phyloP scores from a whole-genome alignment of 2,329 filamentous ascomycete species.

The Fusarium sublunatum region DNA sequence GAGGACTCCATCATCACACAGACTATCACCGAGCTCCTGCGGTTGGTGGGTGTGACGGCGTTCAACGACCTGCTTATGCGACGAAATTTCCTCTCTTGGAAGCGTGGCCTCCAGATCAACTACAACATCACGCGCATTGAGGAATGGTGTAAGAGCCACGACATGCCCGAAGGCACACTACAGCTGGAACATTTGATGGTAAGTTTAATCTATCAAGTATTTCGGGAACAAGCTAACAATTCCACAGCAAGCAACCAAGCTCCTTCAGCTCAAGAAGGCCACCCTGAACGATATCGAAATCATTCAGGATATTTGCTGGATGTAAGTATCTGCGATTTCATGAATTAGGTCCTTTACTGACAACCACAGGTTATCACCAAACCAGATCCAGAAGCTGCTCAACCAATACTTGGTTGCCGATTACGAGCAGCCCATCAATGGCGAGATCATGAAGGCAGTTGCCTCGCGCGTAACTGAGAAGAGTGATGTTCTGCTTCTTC shows the following conservation, averaged over 20 bases:
- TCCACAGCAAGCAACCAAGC: slow-evolving; percentile 90
- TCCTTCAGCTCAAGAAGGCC: slow-evolving; percentile 98
- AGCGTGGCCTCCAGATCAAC: slow-evolving; percentile 98
- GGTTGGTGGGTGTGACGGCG: slow-evolving; percentile 93
- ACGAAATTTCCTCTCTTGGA: slow-evolving; percentile 98
- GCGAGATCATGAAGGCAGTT: slow-evolving; percentile 99
- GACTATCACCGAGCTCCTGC: slow-evolving; percentile 91
- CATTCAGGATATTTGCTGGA: slow-evolving; percentile 99
- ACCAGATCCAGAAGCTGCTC: slow-evolving; percentile 98
- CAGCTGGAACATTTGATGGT: slow-evolving; percentile 99
- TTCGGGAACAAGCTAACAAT: slow-evolving; percentile 43
- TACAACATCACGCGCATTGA: slow-evolving; percentile 99
- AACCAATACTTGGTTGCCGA: slow-evolving; percentile 99
- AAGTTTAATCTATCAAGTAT: slow-evolving; percentile 40
- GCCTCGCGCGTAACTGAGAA: slow-evolving; percentile 97
- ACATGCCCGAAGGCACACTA: slow-evolving; percentile 97
- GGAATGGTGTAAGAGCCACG: slow-evolving; percentile 99
- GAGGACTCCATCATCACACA: slow-evolving; percentile 97
- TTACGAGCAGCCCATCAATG: slow-evolving; percentile 99
- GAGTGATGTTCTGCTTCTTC: slow-evolving; percentile 92
- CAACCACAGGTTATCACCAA: slow-evolving; percentile 82
- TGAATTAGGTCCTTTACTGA: slow-evolving; percentile 17
- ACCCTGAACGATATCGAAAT: slow-evolving; percentile 99
- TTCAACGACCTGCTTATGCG: slow-evolving; percentile 99
- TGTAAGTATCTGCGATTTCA: slow-evolving; percentile 69